Evolutionary conservation across 2,329 filamentous ascomycete species (phyloP).

Genomic region (Trichoderma guizhouense): DNA sequence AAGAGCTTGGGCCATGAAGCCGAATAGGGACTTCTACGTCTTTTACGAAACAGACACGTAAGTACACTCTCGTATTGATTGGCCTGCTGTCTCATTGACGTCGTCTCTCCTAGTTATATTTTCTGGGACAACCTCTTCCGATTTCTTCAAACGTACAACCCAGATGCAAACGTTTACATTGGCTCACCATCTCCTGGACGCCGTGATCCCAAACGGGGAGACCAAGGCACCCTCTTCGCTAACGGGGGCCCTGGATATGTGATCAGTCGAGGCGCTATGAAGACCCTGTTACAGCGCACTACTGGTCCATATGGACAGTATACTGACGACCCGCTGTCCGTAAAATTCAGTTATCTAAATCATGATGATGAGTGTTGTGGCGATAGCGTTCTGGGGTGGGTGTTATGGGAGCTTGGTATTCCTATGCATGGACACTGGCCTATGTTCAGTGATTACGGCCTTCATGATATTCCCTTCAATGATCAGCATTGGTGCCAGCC

Average conservation of each 20-base stretch:
- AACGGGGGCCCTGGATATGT: slow-evolving; percentile 49
- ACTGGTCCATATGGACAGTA: background rate
- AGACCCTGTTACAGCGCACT: slow-evolving; percentile 36
- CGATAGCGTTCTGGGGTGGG: slow-evolving; percentile 49
- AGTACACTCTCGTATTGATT: slow-evolving; percentile 19
- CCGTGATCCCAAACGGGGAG: slow-evolving; percentile 29
- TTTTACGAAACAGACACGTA: slow-evolving; percentile 57
- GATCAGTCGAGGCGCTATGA: slow-evolving; percentile 43
- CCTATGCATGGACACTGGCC: slow-evolving; percentile 47
- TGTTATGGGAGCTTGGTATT: slow-evolving; percentile 43
- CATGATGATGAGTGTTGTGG: slow-evolving; percentile 48
- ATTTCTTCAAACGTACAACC: slow-evolving; percentile 49
- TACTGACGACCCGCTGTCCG: background rate
- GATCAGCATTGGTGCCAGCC: slow-evolving; percentile 49
- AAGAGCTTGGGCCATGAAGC: slow-evolving; percentile 44
- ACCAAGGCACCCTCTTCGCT: slow-evolving; percentile 41
- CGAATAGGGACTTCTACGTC: slow-evolving; percentile 50
- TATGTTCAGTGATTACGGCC: slow-evolving; percentile 46
- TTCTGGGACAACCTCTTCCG: slow-evolving; percentile 43
- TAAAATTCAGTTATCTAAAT: slow-evolving; percentile 7
- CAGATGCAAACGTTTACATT: slow-evolving; percentile 43
- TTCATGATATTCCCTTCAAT: slow-evolving; percentile 47
- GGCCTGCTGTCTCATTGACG: background rate
- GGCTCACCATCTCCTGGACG: slow-evolving; percentile 46
- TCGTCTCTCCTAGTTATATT: background rate